Base-by-base conservation (phyloP, 768 basidiomycete species). In the Lactarius hatsudake region DNA sequence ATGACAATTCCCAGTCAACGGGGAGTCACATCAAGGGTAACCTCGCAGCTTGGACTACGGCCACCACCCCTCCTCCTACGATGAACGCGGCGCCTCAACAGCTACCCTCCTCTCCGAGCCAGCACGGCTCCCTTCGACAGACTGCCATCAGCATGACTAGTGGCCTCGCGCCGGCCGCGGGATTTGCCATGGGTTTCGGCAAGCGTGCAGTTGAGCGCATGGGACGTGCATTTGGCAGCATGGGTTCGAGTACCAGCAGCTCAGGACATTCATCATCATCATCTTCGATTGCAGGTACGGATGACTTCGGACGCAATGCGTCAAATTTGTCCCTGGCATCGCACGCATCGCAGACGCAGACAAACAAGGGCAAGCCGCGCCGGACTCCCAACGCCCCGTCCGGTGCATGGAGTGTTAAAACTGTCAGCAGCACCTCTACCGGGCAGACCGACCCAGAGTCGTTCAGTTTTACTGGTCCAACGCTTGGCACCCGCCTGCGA, bases 161-260 rank as follows among this genome's bases (percentile, higher is more conserved):
- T 45, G 82, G 86, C 51, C 81, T 90, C 58, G 86, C 86, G 3
- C 88, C 89, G 32, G 88, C 87, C 26, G 88, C 89, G 20, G 90
- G 89, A 10, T 81, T 90, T 10, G 91, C 90, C 12, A 73, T 76
- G 62, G 78, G 76, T 13, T 73, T 81, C 34, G 78, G 79, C 26
- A 88, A 87, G 73, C 83, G 88, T 64, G 90, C 91, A 3, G 89
- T 90, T 3, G 90, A 91, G 78, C 88, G 86, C 75, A 85, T 92
- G 80, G 74, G 74, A 48, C 71, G 71, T 36, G 71, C 69, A 40
- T 53, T 70, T 26, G 71, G 71, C n/a, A 43, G 30, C 48, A 36
- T 66, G 17, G 65, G 68, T 43, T 59, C 65, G 23, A 51, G 59
- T 28, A 48, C 55, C 32, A 59, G 28, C 26, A 6, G 34, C 48